A percentile compares a stretch with the other conserved stretches of the same genome.
Conservation (phyloP, 768 basidiomycete species). For the Ramaria sp. region DNA sequence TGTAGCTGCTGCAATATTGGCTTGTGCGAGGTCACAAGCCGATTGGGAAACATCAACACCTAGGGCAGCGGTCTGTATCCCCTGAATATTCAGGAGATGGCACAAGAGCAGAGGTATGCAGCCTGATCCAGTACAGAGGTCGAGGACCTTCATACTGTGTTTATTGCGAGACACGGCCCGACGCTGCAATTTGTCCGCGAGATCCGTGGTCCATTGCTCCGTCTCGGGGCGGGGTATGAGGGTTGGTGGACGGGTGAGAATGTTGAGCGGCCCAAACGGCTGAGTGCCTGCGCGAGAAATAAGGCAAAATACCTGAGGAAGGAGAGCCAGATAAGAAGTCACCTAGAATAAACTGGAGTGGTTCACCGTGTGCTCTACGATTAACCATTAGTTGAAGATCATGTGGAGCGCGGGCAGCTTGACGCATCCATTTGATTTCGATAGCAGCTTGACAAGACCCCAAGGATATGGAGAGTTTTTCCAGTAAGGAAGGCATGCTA, state of each 20-base stretch:
- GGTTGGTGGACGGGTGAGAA: constrained; percentile 65
- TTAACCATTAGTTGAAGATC: constrained; percentile 33
- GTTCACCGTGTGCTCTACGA: constrained; percentile 59
- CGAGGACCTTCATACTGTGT: constrained; percentile 43
- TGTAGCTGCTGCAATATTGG: constrained; percentile 30
- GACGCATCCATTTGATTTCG: constrained; percentile 42
- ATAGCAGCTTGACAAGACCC: constrained; percentile 25
- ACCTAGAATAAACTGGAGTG: constrained; percentile 89
- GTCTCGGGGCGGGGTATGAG: constrained; percentile 96
- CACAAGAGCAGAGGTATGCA: constrained; percentile 85
- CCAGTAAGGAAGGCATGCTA: background rate
- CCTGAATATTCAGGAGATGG: constrained; percentile 43
- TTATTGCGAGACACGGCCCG: constrained; percentile 14
- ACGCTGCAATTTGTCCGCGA: constrained; percentile 39
- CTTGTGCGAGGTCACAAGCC: constrained; percentile 40
- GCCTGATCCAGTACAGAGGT: constrained; percentile 89
- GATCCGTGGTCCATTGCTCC: constrained; percentile 64
- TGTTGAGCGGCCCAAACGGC: constrained; percentile 77
- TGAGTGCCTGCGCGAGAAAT: constrained; percentile 47
- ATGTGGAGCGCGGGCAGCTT: constrained; percentile 15
- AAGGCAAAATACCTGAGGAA: background rate
- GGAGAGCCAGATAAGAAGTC: constrained; percentile 14
- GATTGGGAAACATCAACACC: constrained; percentile 60
- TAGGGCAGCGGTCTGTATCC: constrained; percentile 36
- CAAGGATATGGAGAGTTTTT: constrained; percentile 21